These are phyloP conservation scores for Hebeloma cylindrosporum DNA, from an alignment of 768 basidiomycete genomes.

Conservation along the genomic window DNA sequence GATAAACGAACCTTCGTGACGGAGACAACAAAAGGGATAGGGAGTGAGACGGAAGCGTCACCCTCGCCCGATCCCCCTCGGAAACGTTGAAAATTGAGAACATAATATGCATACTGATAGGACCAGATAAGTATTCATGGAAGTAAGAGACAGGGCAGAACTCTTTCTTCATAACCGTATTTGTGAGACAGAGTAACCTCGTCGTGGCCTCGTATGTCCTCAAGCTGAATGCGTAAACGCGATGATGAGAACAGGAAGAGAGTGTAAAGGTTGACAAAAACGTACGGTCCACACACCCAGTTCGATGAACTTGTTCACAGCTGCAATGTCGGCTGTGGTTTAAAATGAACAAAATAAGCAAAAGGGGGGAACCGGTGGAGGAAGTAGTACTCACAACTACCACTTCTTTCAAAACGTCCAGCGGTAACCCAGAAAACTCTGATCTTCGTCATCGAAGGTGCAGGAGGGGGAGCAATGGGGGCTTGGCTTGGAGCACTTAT, in stretches of 20 bases:
- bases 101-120: constrained; percentile 74
- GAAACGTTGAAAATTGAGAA: constrained; percentile 93
- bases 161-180: constrained; percentile 89
- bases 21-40: constrained; percentile 77
- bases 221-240: constrained; percentile 47
- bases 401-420: constrained; percentile 42
- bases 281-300: constrained; percentile 80
- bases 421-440: constrained; percentile 50
- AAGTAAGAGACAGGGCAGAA: constrained; percentile 15
- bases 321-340: constrained; percentile 66
- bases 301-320: constrained; percentile 70
- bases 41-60: constrained; percentile 47
- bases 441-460: constrained; percentile 55
- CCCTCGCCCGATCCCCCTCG: constrained; percentile 34
- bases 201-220: constrained; percentile 70
- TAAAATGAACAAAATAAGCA: neutral
- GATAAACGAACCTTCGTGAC: constrained; percentile 67
- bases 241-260: neutral
- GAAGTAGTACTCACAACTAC: constrained; percentile 39
- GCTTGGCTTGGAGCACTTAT: constrained; percentile 67
- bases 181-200: constrained; percentile 80
- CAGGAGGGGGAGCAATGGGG: constrained; percentile 40
- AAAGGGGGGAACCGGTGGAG: neutral
- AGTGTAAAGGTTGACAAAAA: constrained; percentile 3
- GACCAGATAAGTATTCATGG: constrained; percentile 5